phyloP scores from a whole-genome alignment of 441 rosid species.

The Bocquillonia castaneifolia region DNA sequence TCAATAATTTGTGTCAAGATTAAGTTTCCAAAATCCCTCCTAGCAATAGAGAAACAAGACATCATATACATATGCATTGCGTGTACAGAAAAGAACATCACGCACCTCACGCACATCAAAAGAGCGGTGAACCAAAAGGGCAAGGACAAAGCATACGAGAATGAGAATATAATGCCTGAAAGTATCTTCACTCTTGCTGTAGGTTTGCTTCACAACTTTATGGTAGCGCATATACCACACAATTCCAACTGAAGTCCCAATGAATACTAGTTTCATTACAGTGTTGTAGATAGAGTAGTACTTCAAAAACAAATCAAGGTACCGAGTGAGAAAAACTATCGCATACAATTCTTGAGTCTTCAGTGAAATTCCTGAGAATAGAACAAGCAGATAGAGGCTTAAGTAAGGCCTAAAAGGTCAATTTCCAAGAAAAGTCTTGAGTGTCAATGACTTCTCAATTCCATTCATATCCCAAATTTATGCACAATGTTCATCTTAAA shows the following conservation, averaged over 20 bases:
- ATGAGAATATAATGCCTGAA: slow-evolving; percentile 34
- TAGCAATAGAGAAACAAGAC: not conserved
- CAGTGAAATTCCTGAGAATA: slow-evolving; percentile 39
- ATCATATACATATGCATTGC: not conserved
- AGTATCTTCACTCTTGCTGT: slow-evolving; percentile 32
- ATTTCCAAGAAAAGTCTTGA: not conserved
- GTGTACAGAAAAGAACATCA: not conserved
- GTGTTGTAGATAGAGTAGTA: slow-evolving; percentile 35
- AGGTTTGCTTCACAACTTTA: slow-evolving; percentile 39
- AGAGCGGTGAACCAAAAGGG: slow-evolving; percentile 30
- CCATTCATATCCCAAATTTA: not conserved
- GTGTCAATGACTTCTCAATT: not conserved
- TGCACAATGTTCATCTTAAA: not conserved
- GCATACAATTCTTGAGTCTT: slow-evolving; percentile 44
- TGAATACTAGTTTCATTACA: slow-evolving; percentile 37
- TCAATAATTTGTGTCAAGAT: not conserved
- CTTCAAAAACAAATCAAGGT: slow-evolving; percentile 37
- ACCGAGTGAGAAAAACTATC: slow-evolving; percentile 35
- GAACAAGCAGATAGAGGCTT: not conserved
- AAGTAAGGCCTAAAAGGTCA: not conserved
- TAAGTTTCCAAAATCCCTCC: not conserved
- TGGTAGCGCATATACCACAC: slow-evolving; percentile 45
- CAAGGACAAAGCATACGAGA: slow-evolving; percentile 28
- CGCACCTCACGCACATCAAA: slow-evolving; percentile 30
- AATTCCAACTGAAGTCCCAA: slow-evolving; percentile 36